phyloP scores from a whole-genome alignment of 306 rosid genomes.

The Citrullus colocynthis region DNA sequence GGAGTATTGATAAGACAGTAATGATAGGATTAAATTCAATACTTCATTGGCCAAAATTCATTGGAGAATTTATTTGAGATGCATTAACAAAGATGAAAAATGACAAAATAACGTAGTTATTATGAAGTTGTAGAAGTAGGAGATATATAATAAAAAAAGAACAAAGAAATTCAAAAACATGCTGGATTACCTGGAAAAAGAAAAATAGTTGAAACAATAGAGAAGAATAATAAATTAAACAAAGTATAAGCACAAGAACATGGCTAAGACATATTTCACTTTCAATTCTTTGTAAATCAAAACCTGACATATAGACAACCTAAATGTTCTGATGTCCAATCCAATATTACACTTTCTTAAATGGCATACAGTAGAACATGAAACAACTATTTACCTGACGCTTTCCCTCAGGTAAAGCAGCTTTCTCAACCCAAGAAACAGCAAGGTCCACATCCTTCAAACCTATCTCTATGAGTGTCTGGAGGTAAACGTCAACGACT shows the following conservation, averaged over 20 bases:
- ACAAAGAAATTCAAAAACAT: background rate
- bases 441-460: slow-evolving; percentile 39
- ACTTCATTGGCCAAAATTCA: background rate
- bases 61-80: background rate
- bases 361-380: background rate
- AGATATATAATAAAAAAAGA: background rate
- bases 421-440: slow-evolving; percentile 64
- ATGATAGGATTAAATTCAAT: background rate
- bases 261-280: background rate
- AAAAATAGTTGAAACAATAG: background rate
- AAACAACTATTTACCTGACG: slow-evolving; percentile 41
- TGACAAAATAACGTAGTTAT: background rate
- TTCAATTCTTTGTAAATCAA: background rate
- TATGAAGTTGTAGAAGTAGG: background rate
- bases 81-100: background rate
- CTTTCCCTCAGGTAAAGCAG: slow-evolving; percentile 53
- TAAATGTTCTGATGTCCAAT: no score
- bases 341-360: background rate
- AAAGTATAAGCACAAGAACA: background rate
- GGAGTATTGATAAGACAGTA: background rate
- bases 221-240: background rate
- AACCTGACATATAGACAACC: background rate
- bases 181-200: background rate
- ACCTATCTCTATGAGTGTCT: slow-evolving; percentile 31
- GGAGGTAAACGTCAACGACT: slow-evolving; percentile 53